Conservation (phyloP, 495 filamentous ascomycete species). For the Talaromyces stipitatus region DNA sequence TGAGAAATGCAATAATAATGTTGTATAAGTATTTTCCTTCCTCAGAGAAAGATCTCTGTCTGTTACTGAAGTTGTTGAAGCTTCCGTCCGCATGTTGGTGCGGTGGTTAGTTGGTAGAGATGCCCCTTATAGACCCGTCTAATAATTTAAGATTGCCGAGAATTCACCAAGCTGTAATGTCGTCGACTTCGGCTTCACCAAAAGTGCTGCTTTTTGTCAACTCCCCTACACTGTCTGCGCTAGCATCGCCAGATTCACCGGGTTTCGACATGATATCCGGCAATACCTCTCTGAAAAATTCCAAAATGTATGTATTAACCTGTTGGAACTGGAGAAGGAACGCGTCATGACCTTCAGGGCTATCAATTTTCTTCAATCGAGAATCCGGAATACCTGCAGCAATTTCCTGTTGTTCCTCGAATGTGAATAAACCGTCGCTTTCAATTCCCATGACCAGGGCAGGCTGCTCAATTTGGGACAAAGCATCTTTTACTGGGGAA, state of each 20-base stretch:
- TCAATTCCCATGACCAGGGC: constrained; percentile 87
- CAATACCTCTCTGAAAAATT: constrained; percentile 74
- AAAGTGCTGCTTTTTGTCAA: constrained; percentile 79
- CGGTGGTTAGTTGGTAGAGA: background rate
- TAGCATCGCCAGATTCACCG: constrained; percentile 30
- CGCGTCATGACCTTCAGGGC: constrained; percentile 90
- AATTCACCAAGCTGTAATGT: constrained; percentile 89
- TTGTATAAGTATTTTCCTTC: background rate
- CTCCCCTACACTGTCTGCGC: constrained; percentile 30
- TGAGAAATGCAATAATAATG: background rate
- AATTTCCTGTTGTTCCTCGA: constrained; percentile 88
- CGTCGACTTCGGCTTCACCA: constrained; percentile 91
- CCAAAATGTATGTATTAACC: constrained; percentile 80
- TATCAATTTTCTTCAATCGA: constrained; percentile 76
- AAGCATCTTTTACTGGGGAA: constrained; percentile 57
- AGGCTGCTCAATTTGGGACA: constrained; percentile 80
- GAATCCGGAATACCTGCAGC: constrained; percentile 75
- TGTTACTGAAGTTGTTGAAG: background rate
- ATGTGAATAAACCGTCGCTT: constrained; percentile 91
- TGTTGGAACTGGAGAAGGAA: constrained; percentile 96
- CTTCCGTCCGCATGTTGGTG: background rate
- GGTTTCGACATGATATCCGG: constrained; percentile 76
- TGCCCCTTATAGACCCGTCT: background rate
- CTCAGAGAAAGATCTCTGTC: background rate
- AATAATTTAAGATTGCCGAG: background rate